A percentile compares a stretch with the other conserved stretches of the same genome.
Evolutionary conservation across 2,329 filamentous ascomycete genomes (phyloP).

Genomic region (Huntiella decipiens): DNA sequence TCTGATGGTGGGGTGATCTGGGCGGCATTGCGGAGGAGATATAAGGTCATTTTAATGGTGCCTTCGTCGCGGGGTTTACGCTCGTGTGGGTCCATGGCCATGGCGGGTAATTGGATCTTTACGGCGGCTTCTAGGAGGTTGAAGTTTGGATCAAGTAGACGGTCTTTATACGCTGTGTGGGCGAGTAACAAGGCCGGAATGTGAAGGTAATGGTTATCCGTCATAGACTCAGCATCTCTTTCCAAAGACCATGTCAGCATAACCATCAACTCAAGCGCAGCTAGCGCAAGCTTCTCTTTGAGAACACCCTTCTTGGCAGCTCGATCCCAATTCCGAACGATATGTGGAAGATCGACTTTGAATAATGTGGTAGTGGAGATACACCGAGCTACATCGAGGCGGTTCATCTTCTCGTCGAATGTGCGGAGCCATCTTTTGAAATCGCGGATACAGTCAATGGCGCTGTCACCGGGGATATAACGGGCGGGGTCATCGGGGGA

Average conservation of each 20-base stretch:
- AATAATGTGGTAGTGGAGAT: slow-evolving; percentile 85
- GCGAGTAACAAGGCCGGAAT: slow-evolving; percentile 74
- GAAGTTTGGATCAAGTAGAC: slow-evolving; percentile 65
- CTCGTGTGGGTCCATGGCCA: slow-evolving; percentile 61
- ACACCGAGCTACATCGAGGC: slow-evolving; percentile 86
- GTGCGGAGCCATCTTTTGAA: slow-evolving; percentile 89
- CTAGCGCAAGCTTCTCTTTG: slow-evolving; percentile 61
- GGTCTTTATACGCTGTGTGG: slow-evolving; percentile 76
- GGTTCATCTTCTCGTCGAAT: slow-evolving; percentile 82
- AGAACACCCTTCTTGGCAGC: slow-evolving; percentile 52
- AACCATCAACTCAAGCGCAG: slow-evolving; percentile 77
- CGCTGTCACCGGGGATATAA: slow-evolving; percentile 86
- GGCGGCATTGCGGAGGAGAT: slow-evolving; percentile 74
- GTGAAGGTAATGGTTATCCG: slow-evolving; percentile 81
- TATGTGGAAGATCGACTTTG: slow-evolving; percentile 73
- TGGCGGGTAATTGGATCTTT: slow-evolving; percentile 63
- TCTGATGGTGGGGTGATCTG: slow-evolving; percentile 61
- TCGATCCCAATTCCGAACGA: slow-evolving; percentile 65
- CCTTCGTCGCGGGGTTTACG: slow-evolving; percentile 66
- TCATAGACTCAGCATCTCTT: slow-evolving; percentile 60
- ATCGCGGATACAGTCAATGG: slow-evolving; percentile 77
- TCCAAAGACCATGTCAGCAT: slow-evolving; percentile 91
- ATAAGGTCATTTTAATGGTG: slow-evolving; percentile 77
- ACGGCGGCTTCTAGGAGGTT: slow-evolving; percentile 66
- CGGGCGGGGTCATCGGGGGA: slow-evolving; percentile 59